These are phyloP conservation scores for Pisolithus orientalis DNA, from an alignment of 768 basidiomycete genomes.

Conservation along the genomic window DNA sequence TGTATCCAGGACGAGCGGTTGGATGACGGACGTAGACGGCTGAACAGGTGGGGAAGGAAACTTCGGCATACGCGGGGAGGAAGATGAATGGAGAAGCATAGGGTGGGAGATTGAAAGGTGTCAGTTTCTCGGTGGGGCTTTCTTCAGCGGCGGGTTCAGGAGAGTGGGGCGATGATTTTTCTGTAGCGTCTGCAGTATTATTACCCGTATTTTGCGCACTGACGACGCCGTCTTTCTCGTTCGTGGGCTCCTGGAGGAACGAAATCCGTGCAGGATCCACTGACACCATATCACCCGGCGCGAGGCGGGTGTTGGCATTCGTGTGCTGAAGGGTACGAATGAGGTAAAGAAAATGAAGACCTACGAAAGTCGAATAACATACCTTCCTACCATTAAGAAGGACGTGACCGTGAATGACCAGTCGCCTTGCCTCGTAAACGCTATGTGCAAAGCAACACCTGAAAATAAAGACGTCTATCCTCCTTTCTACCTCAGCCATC, in stretches of 20 bases:
- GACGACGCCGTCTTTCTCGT: constrained; percentile 9
- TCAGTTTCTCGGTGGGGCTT: constrained; percentile 29
- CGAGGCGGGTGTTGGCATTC: constrained; percentile 79
- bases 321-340: constrained; percentile 47
- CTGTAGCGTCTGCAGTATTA: background rate
- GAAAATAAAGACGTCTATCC: constrained; percentile 91
- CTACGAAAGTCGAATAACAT: constrained; percentile 17
- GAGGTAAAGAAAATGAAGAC: background rate
- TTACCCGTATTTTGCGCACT: background rate
- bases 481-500: constrained; percentile 89
- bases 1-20: constrained; percentile 92
- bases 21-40: constrained; percentile 93
- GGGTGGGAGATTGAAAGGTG: constrained; percentile 79
- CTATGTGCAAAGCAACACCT: constrained; percentile 82
- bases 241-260: constrained; percentile 47
- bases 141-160: background rate
- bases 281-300: constrained; percentile 92
- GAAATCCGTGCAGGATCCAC: constrained; percentile 78
- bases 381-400: constrained; percentile 88
- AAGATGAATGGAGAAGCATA: constrained; percentile 91
- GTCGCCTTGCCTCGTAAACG: constrained; percentile 81
- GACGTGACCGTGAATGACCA: constrained; percentile 86
- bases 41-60: constrained; percentile 83
- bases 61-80: constrained; percentile 86
- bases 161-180: background rate